These are phyloP conservation scores for Mycogone perniciosa DNA, from an alignment of 2,329 filamentous ascomycete genomes.

Conservation along the genomic window DNA sequence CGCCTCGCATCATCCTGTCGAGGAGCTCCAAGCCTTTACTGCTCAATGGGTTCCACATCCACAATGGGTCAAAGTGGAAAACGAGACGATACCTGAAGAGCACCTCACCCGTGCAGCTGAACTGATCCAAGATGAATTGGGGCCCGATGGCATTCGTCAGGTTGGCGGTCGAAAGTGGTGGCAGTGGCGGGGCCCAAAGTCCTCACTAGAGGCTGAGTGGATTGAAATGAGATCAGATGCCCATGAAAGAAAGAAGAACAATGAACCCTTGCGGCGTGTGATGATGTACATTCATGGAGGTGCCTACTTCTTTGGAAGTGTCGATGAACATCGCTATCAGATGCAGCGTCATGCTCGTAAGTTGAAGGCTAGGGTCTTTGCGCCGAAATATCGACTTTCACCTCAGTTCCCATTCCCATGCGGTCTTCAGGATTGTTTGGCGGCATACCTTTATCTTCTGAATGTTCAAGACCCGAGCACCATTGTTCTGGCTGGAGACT, in stretches of 20 bases:
- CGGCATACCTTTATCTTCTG: constrained; percentile 79
- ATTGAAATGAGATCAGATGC: constrained; percentile 84
- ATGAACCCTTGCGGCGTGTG: constrained; percentile 60
- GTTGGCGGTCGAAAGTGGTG: constrained; percentile 84
- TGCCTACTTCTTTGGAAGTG: constrained; percentile 90
- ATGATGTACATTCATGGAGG: constrained; percentile 95
- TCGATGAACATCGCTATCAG: constrained; percentile 97
- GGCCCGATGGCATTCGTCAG: constrained; percentile 62
- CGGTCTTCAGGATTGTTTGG: constrained; percentile 81
- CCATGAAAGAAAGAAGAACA: constrained; percentile 58
- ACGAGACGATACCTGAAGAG: constrained; percentile 57
- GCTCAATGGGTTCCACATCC: constrained; percentile 86
- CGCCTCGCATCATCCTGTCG: constrained; percentile 82
- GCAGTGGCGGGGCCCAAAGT: constrained; percentile 71
- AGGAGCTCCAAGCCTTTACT: constrained; percentile 89
- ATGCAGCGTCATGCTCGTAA: constrained; percentile 94
- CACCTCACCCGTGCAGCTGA: constrained; percentile 60
- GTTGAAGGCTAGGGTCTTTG: constrained; percentile 81
- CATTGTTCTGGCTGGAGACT: constrained; percentile 86
- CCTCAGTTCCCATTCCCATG: constrained; percentile 97
- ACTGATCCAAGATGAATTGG: constrained; percentile 67
- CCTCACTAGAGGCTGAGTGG: constrained; percentile 76
- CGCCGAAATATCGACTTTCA: constrained; percentile 77
- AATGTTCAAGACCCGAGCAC: constrained; percentile 69
- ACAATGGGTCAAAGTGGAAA: constrained; percentile 76